Base-by-base conservation (phyloP, 176 grass and related monocot species). In the Ampelocalamus luodianensis region DNA sequence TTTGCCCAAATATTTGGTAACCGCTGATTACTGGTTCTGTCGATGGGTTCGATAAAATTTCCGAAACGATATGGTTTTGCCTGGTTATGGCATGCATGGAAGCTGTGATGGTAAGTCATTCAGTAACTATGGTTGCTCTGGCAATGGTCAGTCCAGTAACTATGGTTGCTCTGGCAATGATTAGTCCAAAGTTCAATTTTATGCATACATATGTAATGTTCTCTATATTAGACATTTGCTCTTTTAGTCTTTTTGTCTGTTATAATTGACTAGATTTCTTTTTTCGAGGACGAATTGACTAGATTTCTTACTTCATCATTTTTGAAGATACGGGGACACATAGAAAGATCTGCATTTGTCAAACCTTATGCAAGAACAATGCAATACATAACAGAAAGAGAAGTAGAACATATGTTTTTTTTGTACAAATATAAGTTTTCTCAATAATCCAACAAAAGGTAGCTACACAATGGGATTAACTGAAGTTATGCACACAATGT, bases 141-240 rank as follows among this genome's bases (percentile, higher is more conserved):
- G n/a, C n/a, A n/a, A n/a, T n/a, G n/a, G n/a, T n/a, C n/a, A n/a
- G n/a, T n/a, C n/a, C n/a, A n/a, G n/a, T n/a, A n/a, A n/a, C n/a
- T n/a, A n/a, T n/a, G n/a, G n/a, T n/a, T n/a, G n/a, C n/a, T n/a
- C n/a, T 44, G 39, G n/a, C 39, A 42, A 51, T 22, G 48, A 12
- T 80, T 17, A 76, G 39, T 65, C 78, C 3, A 1, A 20, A 65
- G 13, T 83, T 61, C 22, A 32, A 71, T 71, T 83, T 76, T 45
- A 74, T 85, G 26, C 37, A 78, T 75, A 69, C 76, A 55, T 65
- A 65, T 46, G 48, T 34, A 72, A 74, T 80, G 12, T 42, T 74
- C 12, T 74, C 29, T 20, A n/a, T 77, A 34, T 44, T 64, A n/a
- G 45, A 60, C 23, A 46, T 22, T 62, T 62, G 51, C 5, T 53